A percentile compares a stretch with the other conserved stretches of the same genome.
These are phyloP conservation scores for Biscutella auriculata DNA, from an alignment of 441 rosid genomes.

Conservation along the genomic window DNA sequence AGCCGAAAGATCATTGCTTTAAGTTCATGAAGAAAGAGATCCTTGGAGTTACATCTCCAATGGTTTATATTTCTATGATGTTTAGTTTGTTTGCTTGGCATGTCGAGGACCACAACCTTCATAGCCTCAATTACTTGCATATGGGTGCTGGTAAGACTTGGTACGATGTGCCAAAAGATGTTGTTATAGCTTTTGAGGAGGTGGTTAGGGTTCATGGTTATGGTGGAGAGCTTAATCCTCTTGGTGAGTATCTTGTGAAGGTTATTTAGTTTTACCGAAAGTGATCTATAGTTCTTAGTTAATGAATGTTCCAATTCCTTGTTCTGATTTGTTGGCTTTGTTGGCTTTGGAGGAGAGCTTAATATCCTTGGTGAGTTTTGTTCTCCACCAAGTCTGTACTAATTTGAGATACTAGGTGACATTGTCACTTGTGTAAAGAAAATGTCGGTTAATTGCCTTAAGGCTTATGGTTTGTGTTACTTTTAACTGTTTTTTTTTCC, in stretches of 20 bases:
- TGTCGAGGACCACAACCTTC: slow-evolving; percentile 93
- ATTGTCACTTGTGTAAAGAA: slow-evolving; percentile 5
- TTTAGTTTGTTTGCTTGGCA: slow-evolving; percentile 99
- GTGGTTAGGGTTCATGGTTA: slow-evolving; percentile 92
- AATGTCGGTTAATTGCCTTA: not conserved
- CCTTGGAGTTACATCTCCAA: slow-evolving; percentile 95
- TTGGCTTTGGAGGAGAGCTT: slow-evolving; percentile 86
- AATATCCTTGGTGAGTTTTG: slow-evolving; percentile 72
- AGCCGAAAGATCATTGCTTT: slow-evolving; percentile 81
- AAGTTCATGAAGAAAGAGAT: slow-evolving; percentile 98
- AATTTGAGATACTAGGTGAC: slow-evolving; percentile 26
- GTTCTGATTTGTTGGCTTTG: too few relatives aligned
- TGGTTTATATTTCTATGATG: slow-evolving; percentile 94
- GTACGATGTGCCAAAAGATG: slow-evolving; percentile 93
- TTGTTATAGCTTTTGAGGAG: slow-evolving; percentile 88
- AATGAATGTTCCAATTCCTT: too few relatives aligned
- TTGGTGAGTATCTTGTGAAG: too few relatives aligned
- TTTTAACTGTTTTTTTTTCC: not conserved
- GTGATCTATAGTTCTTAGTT: too few relatives aligned
- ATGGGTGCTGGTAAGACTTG: slow-evolving; percentile 94
- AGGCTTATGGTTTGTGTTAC: too few relatives aligned
- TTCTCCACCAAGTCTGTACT: slow-evolving; percentile 12
- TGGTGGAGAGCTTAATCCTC: slow-evolving; percentile 91
- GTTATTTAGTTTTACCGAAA: too few relatives aligned
- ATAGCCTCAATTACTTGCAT: slow-evolving; percentile 96